Base-by-base conservation (phyloP, 768 basidiomycete genomes). In the Termitomyces sp. region DNA sequence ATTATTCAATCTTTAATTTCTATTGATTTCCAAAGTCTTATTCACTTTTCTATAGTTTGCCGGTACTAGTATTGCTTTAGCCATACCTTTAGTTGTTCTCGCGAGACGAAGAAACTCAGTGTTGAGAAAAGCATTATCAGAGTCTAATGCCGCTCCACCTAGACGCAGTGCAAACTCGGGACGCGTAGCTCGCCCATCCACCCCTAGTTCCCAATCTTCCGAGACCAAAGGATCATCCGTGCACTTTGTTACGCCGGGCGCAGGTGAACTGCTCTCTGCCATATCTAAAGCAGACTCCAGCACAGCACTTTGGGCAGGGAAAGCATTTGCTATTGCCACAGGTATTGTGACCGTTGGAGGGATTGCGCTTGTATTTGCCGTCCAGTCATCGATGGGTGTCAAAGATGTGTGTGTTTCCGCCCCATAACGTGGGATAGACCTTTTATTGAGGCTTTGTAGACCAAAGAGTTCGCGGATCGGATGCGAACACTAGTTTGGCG, bases 241-340 rank as follows among this genome's bases (percentile, higher is more conserved):
- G 46, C 73, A 77, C 20, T 66, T 67, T 46, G 54, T 70, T 25
- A 68, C 74, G 20, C 72, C 73, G 12, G 65, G 73, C 34, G 64
- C 68, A 11, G 69, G 73, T 3, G 72, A 74, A 53, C 61, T 79
- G 37, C 69, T 76, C 57, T 72, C 76, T 9, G 79, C 76, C 2
- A 66, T 80, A 7, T 76, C 77, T 0, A 68, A 66, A n/a, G 65
- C 72, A 56, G 70, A 74, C 42, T 80, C 81, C 65, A 83, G 83
- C 49, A 82, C 78, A 0, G 81, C 81, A 0, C 59, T 88, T 2
- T 80, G 85, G 64, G 81, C 83, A 1, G 74, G 82, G 5, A 88
- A 87, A 65, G 89, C 89, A 0, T 85, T 92, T 45, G 76, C 80
- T 3, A 79, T 89, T 46, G 87, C 89, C 4, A 91, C 89, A 0